A percentile compares a stretch with the other conserved stretches of the same genome.
These are phyloP conservation scores for Irpex sp. DNA, from an alignment of 1,284 basidiomycete species.

Conservation along the genomic window DNA sequence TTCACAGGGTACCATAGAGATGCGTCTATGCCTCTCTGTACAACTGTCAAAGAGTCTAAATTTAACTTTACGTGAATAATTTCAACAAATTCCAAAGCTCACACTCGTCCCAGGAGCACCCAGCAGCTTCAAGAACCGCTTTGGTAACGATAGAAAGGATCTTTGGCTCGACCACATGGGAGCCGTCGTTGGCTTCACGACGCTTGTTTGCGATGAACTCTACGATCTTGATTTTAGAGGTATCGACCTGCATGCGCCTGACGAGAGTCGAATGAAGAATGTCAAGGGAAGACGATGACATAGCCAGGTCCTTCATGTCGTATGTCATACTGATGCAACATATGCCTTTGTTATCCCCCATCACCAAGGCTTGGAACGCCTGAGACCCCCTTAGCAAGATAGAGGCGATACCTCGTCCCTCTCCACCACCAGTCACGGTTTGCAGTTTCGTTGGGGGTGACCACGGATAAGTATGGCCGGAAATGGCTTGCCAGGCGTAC, in stretches of 20 bases:
- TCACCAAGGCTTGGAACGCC: neutral
- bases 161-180: neutral
- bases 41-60: neutral
- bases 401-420: neutral
- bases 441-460: too few species aligned
- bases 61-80: neutral
- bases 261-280: neutral
- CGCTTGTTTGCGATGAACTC: neutral
- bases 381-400: neutral
- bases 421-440: neutral
- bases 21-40: neutral
- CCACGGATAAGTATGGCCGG: too few species aligned
- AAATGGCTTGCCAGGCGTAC: too few species aligned
- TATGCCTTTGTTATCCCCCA: neutral
- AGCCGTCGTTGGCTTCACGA: neutral
- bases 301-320: neutral
- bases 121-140: neutral
- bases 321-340: neutral
- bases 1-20: too few species aligned
- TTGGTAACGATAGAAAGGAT: neutral
- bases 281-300: neutral
- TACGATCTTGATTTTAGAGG: neutral
- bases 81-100: neutral
- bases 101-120: neutral
- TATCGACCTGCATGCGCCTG: neutral